These are phyloP conservation scores for Entelexis sorbosivorans DNA, from an alignment of 1,139 yeast genomes.

Conservation along the genomic window DNA sequence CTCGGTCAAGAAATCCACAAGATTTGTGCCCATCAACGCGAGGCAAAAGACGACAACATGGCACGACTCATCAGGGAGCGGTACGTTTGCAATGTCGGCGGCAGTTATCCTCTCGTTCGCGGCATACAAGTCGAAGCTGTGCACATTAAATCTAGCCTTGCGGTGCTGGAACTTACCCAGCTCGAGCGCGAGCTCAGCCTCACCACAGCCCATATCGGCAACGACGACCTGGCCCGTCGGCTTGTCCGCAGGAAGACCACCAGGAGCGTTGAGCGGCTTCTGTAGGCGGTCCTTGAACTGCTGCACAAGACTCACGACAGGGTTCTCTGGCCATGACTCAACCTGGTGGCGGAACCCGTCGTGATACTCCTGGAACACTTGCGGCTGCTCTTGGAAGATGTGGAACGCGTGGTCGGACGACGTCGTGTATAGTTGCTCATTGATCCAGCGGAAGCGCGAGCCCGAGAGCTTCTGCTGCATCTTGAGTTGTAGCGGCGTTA, in stretches of 20 bases:
- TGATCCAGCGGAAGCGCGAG: constrained; percentile 93
- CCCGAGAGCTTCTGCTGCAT: constrained; percentile 94
- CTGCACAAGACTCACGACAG: constrained; percentile 75
- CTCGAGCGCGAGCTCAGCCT: constrained; percentile 72
- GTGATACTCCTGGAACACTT: constrained; percentile 85
- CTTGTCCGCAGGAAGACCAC: constrained; percentile 58
- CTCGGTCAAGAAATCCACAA: constrained; percentile 79
- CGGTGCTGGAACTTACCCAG: constrained; percentile 38
- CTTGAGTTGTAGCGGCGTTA: constrained; percentile 87
- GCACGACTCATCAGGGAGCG: constrained; percentile 65
- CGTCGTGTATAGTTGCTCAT: constrained; percentile 84
- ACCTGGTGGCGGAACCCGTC: constrained; percentile 92
- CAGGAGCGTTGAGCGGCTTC: constrained; percentile 80
- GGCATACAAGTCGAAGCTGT: constrained; percentile 82
- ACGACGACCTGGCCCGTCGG: constrained; percentile 48
- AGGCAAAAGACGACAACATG: constrained; percentile 82
- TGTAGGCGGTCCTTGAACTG: constrained; percentile 53
- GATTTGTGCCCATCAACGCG: constrained; percentile 95
- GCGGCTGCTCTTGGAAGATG: constrained; percentile 70
- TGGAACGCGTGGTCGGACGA: constrained; percentile 65
- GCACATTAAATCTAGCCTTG: constrained; percentile 44
- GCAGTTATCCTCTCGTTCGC: constrained; percentile 83
- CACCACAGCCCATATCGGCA: constrained; percentile 99
- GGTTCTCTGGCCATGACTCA: constrained; percentile 95
- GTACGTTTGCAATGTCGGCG: constrained; percentile 87